Evolutionary conservation across 2,329 filamentous ascomycete genomes (phyloP).

Genomic region (Pezicula carpinea): DNA sequence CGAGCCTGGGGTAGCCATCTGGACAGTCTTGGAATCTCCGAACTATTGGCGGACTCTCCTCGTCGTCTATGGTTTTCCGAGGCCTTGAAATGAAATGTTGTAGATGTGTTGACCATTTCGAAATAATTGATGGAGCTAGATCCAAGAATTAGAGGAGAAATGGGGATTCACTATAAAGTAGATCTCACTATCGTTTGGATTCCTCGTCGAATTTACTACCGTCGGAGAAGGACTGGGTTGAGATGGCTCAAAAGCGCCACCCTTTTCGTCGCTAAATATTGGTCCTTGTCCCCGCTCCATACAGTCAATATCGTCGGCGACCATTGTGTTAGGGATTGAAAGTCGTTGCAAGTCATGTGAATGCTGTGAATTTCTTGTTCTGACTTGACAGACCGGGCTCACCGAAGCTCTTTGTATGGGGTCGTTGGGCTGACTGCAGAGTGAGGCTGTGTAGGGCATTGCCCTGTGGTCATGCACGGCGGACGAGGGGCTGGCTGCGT

Average conservation of each 20-base stretch:
- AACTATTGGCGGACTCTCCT: background rate
- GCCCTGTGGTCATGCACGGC: background rate
- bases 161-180: background rate
- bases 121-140: background rate
- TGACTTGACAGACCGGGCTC: background rate
- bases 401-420: background rate
- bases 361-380: background rate
- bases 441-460: background rate
- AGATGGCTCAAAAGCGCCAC: background rate
- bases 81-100: background rate
- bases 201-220: background rate
- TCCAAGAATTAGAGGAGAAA: background rate
- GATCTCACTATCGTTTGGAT: background rate
- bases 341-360: background rate
- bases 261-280: background rate
- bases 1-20: slow-evolving; percentile 32
- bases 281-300: background rate
- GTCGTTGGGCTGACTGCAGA: background rate
- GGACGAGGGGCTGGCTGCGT: background rate
- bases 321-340: background rate
- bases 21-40: slow-evolving; percentile 10
- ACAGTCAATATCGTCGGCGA: background rate
- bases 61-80: background rate
- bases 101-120: background rate
- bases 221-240: background rate